Evolutionary conservation across 176 grass and related monocot species (phyloP).

Genomic region (Neostapfia colusana): DNA sequence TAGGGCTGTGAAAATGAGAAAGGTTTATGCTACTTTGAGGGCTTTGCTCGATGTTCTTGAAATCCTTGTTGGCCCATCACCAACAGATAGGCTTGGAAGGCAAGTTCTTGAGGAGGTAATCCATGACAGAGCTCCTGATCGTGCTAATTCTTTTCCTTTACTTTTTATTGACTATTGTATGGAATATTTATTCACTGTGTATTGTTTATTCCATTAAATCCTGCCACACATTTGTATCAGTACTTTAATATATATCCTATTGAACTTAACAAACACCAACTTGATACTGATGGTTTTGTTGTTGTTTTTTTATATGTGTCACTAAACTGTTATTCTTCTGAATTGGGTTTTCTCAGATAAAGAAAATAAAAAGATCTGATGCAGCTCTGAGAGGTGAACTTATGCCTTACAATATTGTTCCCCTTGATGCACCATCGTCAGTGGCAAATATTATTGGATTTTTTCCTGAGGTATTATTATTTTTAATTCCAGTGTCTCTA

Average conservation of each 20-base stretch:
- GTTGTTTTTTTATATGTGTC: background rate
- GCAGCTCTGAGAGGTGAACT: slow-evolving; percentile 77
- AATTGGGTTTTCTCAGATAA: slow-evolving; percentile 50
- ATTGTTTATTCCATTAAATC: background rate
- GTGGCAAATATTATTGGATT: slow-evolving; percentile 77
- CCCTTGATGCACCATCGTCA: slow-evolving; percentile 77
- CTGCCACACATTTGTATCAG: background rate
- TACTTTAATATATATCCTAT: background rate
- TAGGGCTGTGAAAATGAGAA: slow-evolving; percentile 74
- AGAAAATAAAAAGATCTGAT: slow-evolving; percentile 74
- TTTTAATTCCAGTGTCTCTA: background rate
- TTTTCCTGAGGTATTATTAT: slow-evolving; percentile 73
- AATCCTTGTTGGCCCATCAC: slow-evolving; percentile 60
- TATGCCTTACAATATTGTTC: slow-evolving; percentile 88
- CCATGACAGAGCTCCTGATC: background rate
- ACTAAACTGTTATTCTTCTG: slow-evolving; percentile 17
- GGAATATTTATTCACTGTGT: slow-evolving; percentile 2
- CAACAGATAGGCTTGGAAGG: slow-evolving; percentile 60
- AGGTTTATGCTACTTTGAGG: slow-evolving; percentile 80
- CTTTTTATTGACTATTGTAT: background rate
- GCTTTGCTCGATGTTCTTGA: slow-evolving; percentile 86
- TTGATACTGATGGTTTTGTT: background rate
- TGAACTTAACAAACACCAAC: background rate
- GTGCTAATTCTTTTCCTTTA: background rate
- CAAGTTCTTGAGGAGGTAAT: slow-evolving; percentile 89